Percentiles rank a stretch among this genome's conserved stretches.
Evolutionary conservation across 805 yeast genomes (phyloP).

Genomic region (Dipodascopsis uninucleata): DNA sequence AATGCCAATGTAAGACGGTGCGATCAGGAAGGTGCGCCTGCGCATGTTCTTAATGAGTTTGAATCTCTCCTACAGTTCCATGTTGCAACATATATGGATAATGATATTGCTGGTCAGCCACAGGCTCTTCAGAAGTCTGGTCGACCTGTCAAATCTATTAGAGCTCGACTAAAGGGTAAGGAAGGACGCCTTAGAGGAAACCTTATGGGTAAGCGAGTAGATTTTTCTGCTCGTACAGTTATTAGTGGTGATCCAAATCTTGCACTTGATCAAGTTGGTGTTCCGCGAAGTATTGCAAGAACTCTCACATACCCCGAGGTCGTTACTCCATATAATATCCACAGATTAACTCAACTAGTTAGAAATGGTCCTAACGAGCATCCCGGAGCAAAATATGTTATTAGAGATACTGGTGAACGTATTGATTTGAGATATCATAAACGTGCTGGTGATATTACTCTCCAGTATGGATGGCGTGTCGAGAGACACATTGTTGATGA

Average conservation of each 20-base stretch:
- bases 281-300: conserved; percentile 93
- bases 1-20: conserved; percentile 95
- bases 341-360: conserved; percentile 84
- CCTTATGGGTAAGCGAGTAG: conserved; percentile 98
- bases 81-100: conserved; percentile 99
- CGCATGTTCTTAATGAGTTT: conserved; percentile 94
- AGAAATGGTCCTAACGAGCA: conserved; percentile 99
- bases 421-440: conserved; percentile 95
- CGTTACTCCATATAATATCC: conserved; percentile 96
- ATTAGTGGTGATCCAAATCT: conserved; percentile 98
- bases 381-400: conserved; percentile 98
- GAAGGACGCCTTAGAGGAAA: conserved; percentile 99
- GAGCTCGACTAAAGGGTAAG: conserved; percentile 99
- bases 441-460: conserved; percentile 95
- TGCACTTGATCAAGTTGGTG: conserved; percentile 98
- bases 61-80: conserved; percentile 94
- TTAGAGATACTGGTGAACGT: conserved; percentile 98
- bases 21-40: conserved; percentile 98
- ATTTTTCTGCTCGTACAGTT: conserved; percentile 97
- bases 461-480: conserved; percentile 98
- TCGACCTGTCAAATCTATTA: conserved; percentile 94
- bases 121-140: conserved; percentile 98
- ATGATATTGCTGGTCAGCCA: conserved; percentile 99
- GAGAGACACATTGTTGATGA: conserved; percentile 97
- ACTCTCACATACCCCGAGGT: conserved; percentile 95